Evolutionary conservation across 345 rosid genomes (phyloP).

Genomic region (Nasturtium officinale): DNA sequence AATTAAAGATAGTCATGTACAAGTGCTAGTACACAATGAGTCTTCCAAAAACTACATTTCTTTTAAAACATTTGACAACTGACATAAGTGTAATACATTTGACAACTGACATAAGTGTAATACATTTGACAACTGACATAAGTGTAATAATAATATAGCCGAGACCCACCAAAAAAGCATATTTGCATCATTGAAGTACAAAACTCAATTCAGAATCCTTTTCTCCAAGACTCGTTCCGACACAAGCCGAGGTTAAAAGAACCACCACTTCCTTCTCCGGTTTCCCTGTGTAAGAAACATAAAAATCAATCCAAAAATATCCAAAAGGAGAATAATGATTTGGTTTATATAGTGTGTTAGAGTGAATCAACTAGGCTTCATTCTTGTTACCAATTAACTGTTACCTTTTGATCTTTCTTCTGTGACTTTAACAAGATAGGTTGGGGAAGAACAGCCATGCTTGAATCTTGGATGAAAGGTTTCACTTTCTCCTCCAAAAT

Average conservation of each 20-base stretch:
- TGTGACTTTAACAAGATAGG: constrained; percentile 63
- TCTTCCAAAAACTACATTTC: not conserved
- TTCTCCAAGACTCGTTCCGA: not conserved
- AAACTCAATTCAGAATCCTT: not conserved
- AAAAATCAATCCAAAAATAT: not conserved
- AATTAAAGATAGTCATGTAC: not conserved
- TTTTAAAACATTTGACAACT: not conserved
- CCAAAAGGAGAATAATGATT: not conserved
- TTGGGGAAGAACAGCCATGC: constrained; percentile 55
- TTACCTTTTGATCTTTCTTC: constrained; percentile 54
- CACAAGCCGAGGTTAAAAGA: constrained; percentile 49
- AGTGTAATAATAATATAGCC: not conserved
- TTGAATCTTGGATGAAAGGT: constrained; percentile 61
- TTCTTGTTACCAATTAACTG: constrained; percentile 5
- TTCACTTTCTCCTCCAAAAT: constrained; percentile 84
- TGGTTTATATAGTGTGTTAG: not conserved
- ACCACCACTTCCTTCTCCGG: constrained; percentile 69
- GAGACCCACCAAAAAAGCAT: constrained; percentile 6
- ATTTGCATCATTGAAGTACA: constrained; percentile 3
- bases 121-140: not conserved
- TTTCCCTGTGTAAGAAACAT: constrained; percentile 46
- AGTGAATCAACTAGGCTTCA: not conserved
- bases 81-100: not conserved
- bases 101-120: not conserved
- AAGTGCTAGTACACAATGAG: not conserved